Conservation (phyloP, 768 basidiomycete species). For the Mycena floridula region DNA sequence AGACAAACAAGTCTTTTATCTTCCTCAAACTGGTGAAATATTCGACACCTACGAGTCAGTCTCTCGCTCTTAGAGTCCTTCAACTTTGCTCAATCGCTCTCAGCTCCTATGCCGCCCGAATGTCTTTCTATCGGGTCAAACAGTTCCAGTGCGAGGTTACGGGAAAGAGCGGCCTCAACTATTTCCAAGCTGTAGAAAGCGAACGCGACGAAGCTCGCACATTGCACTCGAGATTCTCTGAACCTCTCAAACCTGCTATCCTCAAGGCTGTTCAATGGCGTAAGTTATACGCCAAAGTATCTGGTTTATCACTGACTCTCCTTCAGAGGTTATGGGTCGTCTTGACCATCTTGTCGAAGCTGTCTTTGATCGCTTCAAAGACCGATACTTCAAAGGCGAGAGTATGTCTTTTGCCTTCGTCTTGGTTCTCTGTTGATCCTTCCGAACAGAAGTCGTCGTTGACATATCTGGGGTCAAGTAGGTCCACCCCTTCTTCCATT, state of each 20-base stretch:
- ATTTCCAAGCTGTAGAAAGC: slow-evolving; percentile 89
- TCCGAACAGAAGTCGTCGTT: slow-evolving; percentile 68
- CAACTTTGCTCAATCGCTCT: slow-evolving; percentile 17
- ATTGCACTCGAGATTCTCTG: slow-evolving; percentile 88
- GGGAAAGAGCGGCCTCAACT: slow-evolving; percentile 89
- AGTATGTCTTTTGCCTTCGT: slow-evolving; percentile 48
- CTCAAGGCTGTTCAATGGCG: slow-evolving; percentile 96
- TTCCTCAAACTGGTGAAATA: slow-evolving; percentile 93
- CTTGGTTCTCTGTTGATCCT: slow-evolving; percentile 11
- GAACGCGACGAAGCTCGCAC: slow-evolving; percentile 87
- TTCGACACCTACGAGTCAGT: slow-evolving; percentile 94
- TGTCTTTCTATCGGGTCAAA: slow-evolving; percentile 91
- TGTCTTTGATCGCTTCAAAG: slow-evolving; percentile 93
- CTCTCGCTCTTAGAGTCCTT: slow-evolving; percentile 16
- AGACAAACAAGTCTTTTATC: slow-evolving; percentile 79
- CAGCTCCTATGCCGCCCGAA: slow-evolving; percentile 80
- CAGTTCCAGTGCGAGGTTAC: slow-evolving; percentile 98
- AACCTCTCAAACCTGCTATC: slow-evolving; percentile 86
- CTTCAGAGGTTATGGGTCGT: slow-evolving; percentile 90
- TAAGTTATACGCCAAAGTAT: slow-evolving; percentile 41
- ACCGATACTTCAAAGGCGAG: slow-evolving; percentile 89
- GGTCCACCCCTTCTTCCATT: slow-evolving; percentile 3
- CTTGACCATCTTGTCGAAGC: slow-evolving; percentile 93
- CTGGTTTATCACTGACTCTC: slow-evolving; percentile 10
- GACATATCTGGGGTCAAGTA: slow-evolving; percentile 86